Conservation (phyloP, 495 filamentous ascomycete genomes). For the Podospora fimiseda region DNA sequence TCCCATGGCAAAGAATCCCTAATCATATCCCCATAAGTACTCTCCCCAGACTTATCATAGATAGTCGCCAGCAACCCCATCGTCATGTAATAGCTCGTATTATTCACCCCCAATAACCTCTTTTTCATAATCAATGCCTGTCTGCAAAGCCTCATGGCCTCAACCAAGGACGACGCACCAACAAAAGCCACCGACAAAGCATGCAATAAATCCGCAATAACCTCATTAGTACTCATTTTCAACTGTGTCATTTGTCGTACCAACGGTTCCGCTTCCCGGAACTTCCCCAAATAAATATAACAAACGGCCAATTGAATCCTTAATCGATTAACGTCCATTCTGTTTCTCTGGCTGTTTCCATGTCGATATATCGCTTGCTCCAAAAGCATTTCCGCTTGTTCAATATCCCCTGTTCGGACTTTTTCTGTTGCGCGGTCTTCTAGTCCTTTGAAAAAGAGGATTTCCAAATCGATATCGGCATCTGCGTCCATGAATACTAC, state of each 20-base stretch:
- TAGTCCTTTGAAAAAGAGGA: neutral
- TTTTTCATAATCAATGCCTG: neutral
- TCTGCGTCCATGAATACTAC: neutral
- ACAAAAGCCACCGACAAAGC: neutral
- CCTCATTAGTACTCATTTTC: neutral
- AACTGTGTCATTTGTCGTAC: neutral
- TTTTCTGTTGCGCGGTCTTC: neutral
- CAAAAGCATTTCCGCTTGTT: neutral
- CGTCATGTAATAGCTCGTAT: neutral
- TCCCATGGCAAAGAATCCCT: neutral
- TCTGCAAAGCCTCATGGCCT: constrained; percentile 2
- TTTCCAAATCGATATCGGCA: neutral
- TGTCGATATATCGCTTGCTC: neutral
- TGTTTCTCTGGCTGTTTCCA: neutral
- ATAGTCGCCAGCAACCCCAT: neutral
- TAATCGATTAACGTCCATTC: neutral
- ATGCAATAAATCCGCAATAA: neutral
- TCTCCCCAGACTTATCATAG: neutral
- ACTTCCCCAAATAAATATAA: constrained; percentile 3
- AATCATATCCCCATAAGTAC: neutral
- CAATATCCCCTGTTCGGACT: neutral
- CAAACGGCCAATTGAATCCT: neutral
- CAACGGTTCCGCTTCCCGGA: neutral
- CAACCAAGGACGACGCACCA: neutral
- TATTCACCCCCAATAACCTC: neutral